Percentiles rank a stretch among this genome's conserved stretches.
phyloP scores from a whole-genome alignment of 2,329 filamentous ascomycete genomes.

The Claviceps sp. region DNA sequence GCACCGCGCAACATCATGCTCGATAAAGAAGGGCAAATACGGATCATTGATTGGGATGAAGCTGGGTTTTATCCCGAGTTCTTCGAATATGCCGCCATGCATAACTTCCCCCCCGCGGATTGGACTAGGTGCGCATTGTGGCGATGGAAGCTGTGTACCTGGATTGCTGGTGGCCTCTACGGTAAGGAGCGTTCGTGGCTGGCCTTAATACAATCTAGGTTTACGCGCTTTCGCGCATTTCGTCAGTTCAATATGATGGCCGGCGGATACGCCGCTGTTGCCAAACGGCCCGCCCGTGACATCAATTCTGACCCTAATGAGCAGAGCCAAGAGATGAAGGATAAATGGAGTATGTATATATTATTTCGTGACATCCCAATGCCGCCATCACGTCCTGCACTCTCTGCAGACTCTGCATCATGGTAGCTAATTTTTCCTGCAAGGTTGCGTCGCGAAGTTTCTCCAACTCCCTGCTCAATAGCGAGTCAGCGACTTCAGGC shows the following conservation, averaged over 20 bases:
- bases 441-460: too few species aligned
- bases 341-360: not conserved
- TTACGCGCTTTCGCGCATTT: not conserved
- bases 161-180: not conserved
- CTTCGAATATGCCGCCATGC: not conserved
- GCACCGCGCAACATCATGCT: slow-evolving; percentile 1
- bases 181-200: not conserved
- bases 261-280: not conserved
- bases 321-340: not conserved
- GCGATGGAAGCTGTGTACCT: not conserved
- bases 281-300: not conserved
- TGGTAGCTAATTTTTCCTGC: too few species aligned
- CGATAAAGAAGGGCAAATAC: not conserved
- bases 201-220: not conserved
- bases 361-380: too few species aligned
- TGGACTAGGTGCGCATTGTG: not conserved
- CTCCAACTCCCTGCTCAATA: too few species aligned
- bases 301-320: not conserved
- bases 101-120: not conserved
- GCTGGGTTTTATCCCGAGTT: not conserved
- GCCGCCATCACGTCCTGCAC: too few species aligned
- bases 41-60: slow-evolving; percentile 1
- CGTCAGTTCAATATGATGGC: not conserved
- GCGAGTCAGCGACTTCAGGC: too few species aligned
- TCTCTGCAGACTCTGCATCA: too few species aligned